Evolutionary conservation across 2,329 filamentous ascomycete genomes (phyloP), one percentile per base, ranked within the genome.

Genomic region (Stemphylium lycopersici): DNA sequence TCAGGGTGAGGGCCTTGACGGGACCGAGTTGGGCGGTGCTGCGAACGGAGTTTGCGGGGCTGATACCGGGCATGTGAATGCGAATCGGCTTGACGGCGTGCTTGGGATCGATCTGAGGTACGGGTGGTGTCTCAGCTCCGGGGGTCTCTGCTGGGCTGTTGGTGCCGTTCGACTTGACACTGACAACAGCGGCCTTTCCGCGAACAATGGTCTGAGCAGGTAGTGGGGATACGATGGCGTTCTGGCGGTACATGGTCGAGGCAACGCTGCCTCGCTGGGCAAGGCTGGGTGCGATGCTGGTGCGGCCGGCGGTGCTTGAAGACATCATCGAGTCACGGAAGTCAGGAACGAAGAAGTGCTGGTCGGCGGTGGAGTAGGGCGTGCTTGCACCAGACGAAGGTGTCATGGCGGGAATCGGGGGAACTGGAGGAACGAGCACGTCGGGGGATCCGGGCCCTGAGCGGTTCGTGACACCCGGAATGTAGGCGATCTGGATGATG

Each of bases 401-500:
- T 46, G 74, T 77, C 55, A 79, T 79, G 38, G 80, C 79, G 41
- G 95, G 93, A 58, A 98, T 91, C 13, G 93, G 92, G 37, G 95
- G 95, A 4, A 99, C 93, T 0, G 93, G 93, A n/a, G 93, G 92
- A 4, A 96, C 90, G 45, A 93, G 84, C 16, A 91, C 80, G 34
- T 86, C 87, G 3, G 91, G 90, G 0, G 91, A 93, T n/a, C 89
- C 88, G 4, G 90, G 90, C 6, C 88, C 87, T 11, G 93, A 92
- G 63, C 93, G 86, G 78, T 97, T 97, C 56, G 91, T 97, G 68
- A 98, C 93, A 56, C 95, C 95, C 12, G 95, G 95, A 63, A 99
- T 98, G 76, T 98, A 99, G 51, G 95, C 95, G 77, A 99, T 99
- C 78, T 98, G 95, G 68, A 99, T 99, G 73, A 99, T 93, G 80